A percentile compares a stretch with the other conserved stretches of the same genome.
Evolutionary conservation across 1,139 yeast genomes (phyloP).

Genomic region (Debaryomycetaceae sp.): DNA sequence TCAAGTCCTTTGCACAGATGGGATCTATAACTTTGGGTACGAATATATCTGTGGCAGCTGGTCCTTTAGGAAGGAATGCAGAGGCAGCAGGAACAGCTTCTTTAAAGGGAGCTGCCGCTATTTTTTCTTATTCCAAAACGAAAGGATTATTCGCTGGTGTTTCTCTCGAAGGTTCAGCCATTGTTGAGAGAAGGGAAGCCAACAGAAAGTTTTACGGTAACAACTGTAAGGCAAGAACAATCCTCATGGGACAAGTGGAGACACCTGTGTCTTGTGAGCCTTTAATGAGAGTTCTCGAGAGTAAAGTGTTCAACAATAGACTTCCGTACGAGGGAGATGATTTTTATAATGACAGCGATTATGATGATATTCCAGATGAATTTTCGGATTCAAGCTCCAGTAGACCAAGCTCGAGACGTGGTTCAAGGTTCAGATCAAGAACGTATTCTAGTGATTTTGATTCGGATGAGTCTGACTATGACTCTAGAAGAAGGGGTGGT

Average conservation of each 20-base stretch:
- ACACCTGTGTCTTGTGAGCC: slow-evolving; percentile 94
- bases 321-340: slow-evolving; percentile 50
- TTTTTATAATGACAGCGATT: slow-evolving; percentile 51
- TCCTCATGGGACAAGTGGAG: slow-evolving; percentile 81
- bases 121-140: slow-evolving; percentile 90
- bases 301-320: slow-evolving; percentile 74
- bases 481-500: slow-evolving; percentile 18
- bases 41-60: slow-evolving; percentile 95
- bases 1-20: slow-evolving; percentile 87
- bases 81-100: slow-evolving; percentile 98
- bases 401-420: slow-evolving; percentile 28
- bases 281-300: slow-evolving; percentile 78
- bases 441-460: slow-evolving; percentile 40
- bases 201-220: slow-evolving; percentile 91
- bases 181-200: slow-evolving; percentile 94
- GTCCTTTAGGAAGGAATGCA: slow-evolving; percentile 95
- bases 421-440: slow-evolving; percentile 24
- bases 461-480: slow-evolving; percentile 38
- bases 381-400: slow-evolving; percentile 48
- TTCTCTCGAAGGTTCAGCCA: slow-evolving; percentile 92
- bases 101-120: slow-evolving; percentile 80
- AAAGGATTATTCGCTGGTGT: slow-evolving; percentile 98
- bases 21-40: slow-evolving; percentile 97
- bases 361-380: slow-evolving; percentile 70
- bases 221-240: slow-evolving; percentile 78